phyloP scores from a whole-genome alignment of 768 basidiomycete species.

The Tylopilus cervinicoccineus region DNA sequence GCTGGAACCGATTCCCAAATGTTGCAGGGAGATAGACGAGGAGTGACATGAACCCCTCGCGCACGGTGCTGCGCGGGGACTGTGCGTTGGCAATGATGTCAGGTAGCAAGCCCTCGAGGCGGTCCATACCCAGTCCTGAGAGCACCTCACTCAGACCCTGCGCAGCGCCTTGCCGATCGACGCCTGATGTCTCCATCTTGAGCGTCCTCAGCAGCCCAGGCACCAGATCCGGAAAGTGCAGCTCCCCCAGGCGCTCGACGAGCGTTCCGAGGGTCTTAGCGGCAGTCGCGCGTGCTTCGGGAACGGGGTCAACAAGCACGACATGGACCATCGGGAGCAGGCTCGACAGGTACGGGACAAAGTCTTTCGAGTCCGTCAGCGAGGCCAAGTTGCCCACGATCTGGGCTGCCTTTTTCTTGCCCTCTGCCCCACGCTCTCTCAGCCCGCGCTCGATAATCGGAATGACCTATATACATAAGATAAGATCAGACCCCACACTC shows the following conservation, averaged over 20 bases:
- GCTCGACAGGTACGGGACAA: slow-evolving; percentile 88
- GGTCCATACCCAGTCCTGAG: slow-evolving; percentile 95
- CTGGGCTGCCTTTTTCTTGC: slow-evolving; percentile 92
- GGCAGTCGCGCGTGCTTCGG: slow-evolving; percentile 95
- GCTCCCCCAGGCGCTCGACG: slow-evolving; percentile 94
- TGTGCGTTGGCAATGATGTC: slow-evolving; percentile 91
- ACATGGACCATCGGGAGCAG: slow-evolving; percentile 88
- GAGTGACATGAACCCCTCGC: slow-evolving; percentile 98
- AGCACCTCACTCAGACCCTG: slow-evolving; percentile 96
- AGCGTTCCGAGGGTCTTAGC: slow-evolving; percentile 95
- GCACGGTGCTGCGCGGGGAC: slow-evolving; percentile 84
- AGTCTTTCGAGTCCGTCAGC: slow-evolving; percentile 84
- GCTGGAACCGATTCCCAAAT: slow-evolving; percentile 94
- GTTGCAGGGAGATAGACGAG: slow-evolving; percentile 94
- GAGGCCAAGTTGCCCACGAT: slow-evolving; percentile 97
- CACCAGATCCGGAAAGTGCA: slow-evolving; percentile 93
- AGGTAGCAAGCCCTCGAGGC: slow-evolving; percentile 89
- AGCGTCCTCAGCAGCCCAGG: slow-evolving; percentile 83
- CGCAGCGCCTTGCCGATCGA: slow-evolving; percentile 96
- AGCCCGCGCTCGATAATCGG: slow-evolving; percentile 94
- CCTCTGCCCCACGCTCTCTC: slow-evolving; percentile 87
- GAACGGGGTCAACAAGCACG: slow-evolving; percentile 95
- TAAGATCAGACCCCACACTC: background rate
- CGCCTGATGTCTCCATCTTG: slow-evolving; percentile 90
- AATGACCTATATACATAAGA: too few species aligned